Evolutionary conservation across 805 yeast species (phyloP).

Genomic region (Limtongia smithiae): DNA sequence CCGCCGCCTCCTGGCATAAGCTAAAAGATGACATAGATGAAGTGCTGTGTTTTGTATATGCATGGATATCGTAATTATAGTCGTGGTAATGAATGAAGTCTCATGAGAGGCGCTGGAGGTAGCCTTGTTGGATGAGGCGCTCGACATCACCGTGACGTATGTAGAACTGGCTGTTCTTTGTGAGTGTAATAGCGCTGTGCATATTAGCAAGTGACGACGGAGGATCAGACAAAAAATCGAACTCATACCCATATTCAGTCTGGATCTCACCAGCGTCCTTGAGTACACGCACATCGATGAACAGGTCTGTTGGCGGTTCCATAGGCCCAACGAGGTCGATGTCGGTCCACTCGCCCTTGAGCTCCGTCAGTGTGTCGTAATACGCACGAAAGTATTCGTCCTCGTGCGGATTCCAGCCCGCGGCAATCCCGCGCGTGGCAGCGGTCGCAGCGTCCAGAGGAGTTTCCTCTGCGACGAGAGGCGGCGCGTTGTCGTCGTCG

Average conservation of each 20-base stretch:
- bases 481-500: slow-evolving; percentile 10
- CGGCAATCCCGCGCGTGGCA: slow-evolving; percentile 1
- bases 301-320: slow-evolving; percentile 86
- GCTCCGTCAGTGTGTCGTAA: slow-evolving; percentile 65
- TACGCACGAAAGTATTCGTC: slow-evolving; percentile 72
- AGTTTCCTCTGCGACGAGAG: slow-evolving; percentile 39
- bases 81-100: background rate
- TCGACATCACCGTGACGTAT: slow-evolving; percentile 94
- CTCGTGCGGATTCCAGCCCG: slow-evolving; percentile 63
- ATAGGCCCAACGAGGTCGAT: slow-evolving; percentile 84
- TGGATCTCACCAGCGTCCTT: slow-evolving; percentile 96
- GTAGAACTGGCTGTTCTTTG: slow-evolving; percentile 90
- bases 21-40: background rate
- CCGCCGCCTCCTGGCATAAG: slow-evolving; percentile 21
- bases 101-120: slow-evolving; percentile 48
- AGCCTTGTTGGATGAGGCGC: slow-evolving; percentile 89
- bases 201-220: background rate
- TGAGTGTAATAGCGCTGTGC: slow-evolving; percentile 70
- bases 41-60: background rate
- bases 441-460: slow-evolving; percentile 28
- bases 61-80: background rate
- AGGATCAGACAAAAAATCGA: background rate
- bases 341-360: slow-evolving; percentile 76
- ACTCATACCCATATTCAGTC: slow-evolving; percentile 76
- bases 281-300: slow-evolving; percentile 88